Conservation (phyloP, 768 basidiomycete species). For the Infundibulicybe gibba region DNA sequence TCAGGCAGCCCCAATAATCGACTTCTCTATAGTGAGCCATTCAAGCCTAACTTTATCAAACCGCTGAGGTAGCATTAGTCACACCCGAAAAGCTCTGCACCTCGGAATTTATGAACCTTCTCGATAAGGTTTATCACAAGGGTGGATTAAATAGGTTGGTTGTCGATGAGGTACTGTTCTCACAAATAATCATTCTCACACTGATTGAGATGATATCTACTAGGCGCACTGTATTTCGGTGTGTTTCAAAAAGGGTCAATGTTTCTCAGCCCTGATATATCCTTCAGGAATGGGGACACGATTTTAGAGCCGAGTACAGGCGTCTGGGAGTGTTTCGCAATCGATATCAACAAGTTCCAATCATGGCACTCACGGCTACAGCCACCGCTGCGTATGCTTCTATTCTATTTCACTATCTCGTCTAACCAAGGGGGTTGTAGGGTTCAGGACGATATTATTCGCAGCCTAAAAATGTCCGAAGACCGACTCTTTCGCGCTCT, state of each 20-base stretch:
- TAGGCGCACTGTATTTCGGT: constrained; percentile 86
- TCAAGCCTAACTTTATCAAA: neutral
- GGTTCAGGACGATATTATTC: constrained; percentile 72
- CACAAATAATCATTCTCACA: neutral
- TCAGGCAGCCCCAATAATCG: constrained; percentile 56
- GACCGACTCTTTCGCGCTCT: constrained; percentile 57
- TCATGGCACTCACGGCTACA: constrained; percentile 87
- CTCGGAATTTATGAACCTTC: constrained; percentile 45
- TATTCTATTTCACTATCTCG: neutral
- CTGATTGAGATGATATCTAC: neutral
- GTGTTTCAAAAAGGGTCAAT: constrained; percentile 10
- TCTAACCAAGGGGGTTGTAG: constrained; percentile 28
- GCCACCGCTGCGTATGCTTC: constrained; percentile 62
- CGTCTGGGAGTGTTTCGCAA: constrained; percentile 67
- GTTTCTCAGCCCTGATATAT: neutral
- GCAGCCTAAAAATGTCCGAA: constrained; percentile 56
- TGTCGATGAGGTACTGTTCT: constrained; percentile 64
- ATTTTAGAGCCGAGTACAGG: constrained; percentile 74
- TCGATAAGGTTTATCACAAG: constrained; percentile 49
- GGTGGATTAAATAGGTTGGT: constrained; percentile 68
- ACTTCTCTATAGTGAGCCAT: constrained; percentile 64
- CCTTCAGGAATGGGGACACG: constrained; percentile 80
- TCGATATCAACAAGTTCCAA: constrained; percentile 64
- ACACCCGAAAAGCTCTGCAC: constrained; percentile 75
- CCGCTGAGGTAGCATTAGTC: constrained; percentile 31